Evolutionary conservation across 306 rosid species (phyloP).

Genomic region (Herpetospermum pedunculosum): DNA sequence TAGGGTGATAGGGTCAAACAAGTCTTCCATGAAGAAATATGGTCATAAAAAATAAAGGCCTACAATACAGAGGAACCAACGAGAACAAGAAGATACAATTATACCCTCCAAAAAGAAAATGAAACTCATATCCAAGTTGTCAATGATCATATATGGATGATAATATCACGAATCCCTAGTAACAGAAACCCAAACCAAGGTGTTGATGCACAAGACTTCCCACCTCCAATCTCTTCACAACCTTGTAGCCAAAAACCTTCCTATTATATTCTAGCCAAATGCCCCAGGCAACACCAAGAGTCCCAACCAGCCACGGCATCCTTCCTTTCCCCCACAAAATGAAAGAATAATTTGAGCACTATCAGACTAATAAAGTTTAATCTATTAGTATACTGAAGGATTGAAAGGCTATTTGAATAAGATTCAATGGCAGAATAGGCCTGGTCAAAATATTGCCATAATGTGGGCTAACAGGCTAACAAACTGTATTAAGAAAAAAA

Average conservation of each 20-base stretch:
- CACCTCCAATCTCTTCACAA: not conserved
- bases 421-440: not conserved
- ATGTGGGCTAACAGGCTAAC: too few species aligned
- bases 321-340: not conserved
- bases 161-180: not conserved
- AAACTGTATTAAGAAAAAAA: not conserved
- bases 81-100: not conserved
- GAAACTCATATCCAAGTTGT: not conserved
- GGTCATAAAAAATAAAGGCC: not conserved
- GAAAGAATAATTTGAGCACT: not conserved
- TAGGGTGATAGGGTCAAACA: not conserved
- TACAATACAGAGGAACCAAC: not conserved
- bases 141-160: not conserved
- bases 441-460: not conserved
- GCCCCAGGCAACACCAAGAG: not conserved
- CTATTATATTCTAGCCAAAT: not conserved
- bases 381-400: not conserved
- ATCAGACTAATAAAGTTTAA: not conserved
- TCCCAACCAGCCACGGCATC: not conserved
- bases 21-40: not conserved
- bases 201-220: not conserved
- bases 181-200: not conserved
- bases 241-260: not conserved
- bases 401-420: not conserved
- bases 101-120: not conserved